Evolutionary conservation across 169 alveolate genomes (phyloP).

Genomic region (Eimeria praecox): DNA sequence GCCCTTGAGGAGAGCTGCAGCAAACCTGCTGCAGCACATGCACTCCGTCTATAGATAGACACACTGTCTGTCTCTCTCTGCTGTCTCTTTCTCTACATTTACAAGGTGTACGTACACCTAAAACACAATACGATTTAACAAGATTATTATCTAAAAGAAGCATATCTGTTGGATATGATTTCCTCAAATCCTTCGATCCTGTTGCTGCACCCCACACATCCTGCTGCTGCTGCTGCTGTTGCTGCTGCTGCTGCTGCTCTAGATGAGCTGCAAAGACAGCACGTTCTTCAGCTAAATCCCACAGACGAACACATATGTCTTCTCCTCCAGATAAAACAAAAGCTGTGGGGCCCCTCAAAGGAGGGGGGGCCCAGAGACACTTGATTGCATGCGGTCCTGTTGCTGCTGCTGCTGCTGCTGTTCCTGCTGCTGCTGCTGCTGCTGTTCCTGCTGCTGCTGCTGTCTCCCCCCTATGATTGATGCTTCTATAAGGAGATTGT

Average conservation of each 20-base stretch:
- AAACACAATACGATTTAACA: conserved; percentile 31
- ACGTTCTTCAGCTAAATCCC: conserved; percentile 69
- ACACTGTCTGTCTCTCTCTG: not conserved
- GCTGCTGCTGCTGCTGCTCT: conserved; percentile 66
- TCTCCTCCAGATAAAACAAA: conserved; percentile 66
- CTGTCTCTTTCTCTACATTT: conserved; percentile 24
- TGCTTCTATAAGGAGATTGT: not conserved
- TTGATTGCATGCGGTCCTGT: conserved; percentile 19
- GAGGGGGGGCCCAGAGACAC: conserved; percentile 68
- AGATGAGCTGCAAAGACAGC: conserved; percentile 39
- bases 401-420: not conserved
- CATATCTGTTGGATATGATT: not conserved
- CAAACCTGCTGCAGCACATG: conserved; percentile 51
- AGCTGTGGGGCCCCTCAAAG: conserved; percentile 63
- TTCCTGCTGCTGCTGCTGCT: not conserved
- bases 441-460: not conserved
- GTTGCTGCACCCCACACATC: not conserved
- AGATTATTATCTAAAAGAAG: not conserved
- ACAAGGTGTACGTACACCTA: conserved; percentile 48
- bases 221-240: conserved; percentile 31
- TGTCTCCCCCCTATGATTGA: not conserved
- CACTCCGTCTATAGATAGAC: conserved; percentile 10
- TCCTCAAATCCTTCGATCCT: not conserved
- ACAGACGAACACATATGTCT: conserved; percentile 69
- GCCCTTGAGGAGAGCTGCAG: conserved; percentile 36